Evolutionary conservation across 2,329 filamentous ascomycete species (phyloP).

Genomic region (Alternaria tenuissima): DNA sequence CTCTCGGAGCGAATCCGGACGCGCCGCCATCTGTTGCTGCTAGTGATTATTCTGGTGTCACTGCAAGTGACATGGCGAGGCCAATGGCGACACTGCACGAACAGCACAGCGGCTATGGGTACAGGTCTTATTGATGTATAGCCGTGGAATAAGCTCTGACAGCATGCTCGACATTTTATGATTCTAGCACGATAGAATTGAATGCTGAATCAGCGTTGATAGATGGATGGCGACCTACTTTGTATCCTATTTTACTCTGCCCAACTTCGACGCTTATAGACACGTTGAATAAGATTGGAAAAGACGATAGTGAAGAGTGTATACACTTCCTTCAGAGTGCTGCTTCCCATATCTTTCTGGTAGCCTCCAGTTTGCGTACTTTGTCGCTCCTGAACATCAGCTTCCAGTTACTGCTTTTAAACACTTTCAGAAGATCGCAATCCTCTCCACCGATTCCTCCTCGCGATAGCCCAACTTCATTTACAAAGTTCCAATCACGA

Average conservation of each 20-base stretch:
- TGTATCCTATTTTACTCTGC: background rate
- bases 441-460: background rate
- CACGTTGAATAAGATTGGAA: background rate
- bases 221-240: background rate
- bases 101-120: background rate
- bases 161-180: background rate
- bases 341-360: background rate
- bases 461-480: background rate
- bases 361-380: background rate
- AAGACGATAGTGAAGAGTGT: background rate
- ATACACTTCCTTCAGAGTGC: background rate
- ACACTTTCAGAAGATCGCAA: background rate
- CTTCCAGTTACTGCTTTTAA: background rate
- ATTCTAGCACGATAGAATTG: background rate
- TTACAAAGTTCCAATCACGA: background rate
- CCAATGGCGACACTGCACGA: background rate
- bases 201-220: background rate
- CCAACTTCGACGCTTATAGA: background rate
- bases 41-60: background rate
- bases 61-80: background rate
- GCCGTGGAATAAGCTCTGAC: background rate
- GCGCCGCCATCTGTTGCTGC: background rate
- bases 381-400: background rate
- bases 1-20: background rate
- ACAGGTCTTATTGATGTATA: background rate